Evolutionary conservation across 805 yeast genomes (phyloP), one percentile per base, ranked within the genome.

Genomic region (Yamadazyma tumulicola): DNA sequence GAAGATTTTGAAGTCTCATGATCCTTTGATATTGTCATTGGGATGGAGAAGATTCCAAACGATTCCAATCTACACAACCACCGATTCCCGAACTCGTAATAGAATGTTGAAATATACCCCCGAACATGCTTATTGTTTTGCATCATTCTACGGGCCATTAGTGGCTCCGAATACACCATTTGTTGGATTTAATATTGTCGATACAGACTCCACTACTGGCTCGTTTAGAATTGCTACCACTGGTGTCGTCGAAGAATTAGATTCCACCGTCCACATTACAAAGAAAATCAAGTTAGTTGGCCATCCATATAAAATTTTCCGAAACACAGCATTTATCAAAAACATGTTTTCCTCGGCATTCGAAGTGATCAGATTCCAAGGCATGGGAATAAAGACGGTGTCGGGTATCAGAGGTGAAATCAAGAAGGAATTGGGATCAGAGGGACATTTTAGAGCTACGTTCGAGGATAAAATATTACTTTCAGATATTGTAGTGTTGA

Each of bases 31-130:
- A 35, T 58, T 93, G 31, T 91, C 97, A 0, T 64, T 93, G 27
- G 99, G 99, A 24, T 93, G 98, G 99, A 79, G 99, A 67, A 74
- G 99, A 59, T 94, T 93, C 67, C 99, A 93, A 62, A 89, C 98
- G 0, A 65, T 91, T 36, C 99, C 99, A 6, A 74, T 93, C 17
- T 93, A 89, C 58, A 89, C 98, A 3, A 93, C 98, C 0, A 79
- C 95, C 5, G 99, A 93, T 61, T 93, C 98, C 5, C 75, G 99
- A 64, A 93, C 99, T 10, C 77, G 99, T 69, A 91, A 89, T 53
- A 82, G 98, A 67, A 86, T 93, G 96, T 74, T 93, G 64, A 93
- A 93, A 57, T 93, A 93, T 58, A 93, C 98, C 0, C 98, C 98
- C 6, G 99, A 93, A 55, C 99, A 93, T 60, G 86, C 96, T 16